These are phyloP conservation scores for Berkeleyomyces basicola DNA, from an alignment of 2,329 filamentous ascomycete genomes.

Conservation along the genomic window DNA sequence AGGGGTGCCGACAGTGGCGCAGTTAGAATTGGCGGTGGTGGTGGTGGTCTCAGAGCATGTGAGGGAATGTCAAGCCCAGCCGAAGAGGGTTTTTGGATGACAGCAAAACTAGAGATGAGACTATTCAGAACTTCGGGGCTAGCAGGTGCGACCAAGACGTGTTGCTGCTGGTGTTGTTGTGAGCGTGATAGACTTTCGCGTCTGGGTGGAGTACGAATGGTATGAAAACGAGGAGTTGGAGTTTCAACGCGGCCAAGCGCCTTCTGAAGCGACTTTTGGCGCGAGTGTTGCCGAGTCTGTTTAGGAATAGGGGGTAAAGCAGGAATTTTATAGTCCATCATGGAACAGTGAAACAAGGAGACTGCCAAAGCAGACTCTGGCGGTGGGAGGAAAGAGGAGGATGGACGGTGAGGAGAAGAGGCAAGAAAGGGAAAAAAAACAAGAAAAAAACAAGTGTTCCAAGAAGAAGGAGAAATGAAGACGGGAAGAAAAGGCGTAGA, in stretches of 20 bases:
- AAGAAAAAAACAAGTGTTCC: background rate
- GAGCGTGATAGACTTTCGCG: background rate
- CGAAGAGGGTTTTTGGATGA: constrained; percentile 10
- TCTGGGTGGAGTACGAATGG: background rate
- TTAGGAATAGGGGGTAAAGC: constrained; percentile 15
- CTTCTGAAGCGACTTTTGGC: constrained; percentile 14
- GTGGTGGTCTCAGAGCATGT: constrained; percentile 4
- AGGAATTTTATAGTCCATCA: constrained; percentile 13
- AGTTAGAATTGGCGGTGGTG: constrained; percentile 3
- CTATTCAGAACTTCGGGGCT: constrained; percentile 11
- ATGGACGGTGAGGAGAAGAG: background rate
- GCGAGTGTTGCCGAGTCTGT: constrained; percentile 14
- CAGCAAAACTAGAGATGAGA: constrained; percentile 12
- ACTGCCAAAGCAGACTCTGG: background rate
- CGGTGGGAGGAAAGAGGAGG: background rate
- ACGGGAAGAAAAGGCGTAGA: background rate
- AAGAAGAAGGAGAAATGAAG: background rate
- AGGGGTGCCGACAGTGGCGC: constrained; percentile 4
- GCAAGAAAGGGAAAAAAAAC: background rate
- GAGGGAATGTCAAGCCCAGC: background rate
- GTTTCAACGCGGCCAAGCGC: constrained; percentile 7
- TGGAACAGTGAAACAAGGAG: background rate
- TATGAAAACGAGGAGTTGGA: constrained; percentile 3
- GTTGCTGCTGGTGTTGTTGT: background rate
- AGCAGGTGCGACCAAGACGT: constrained; percentile 7